Percentiles rank a stretch among this genome's conserved stretches.
Conservation (phyloP, 2,329 filamentous ascomycete genomes). For the Passalora sequoiae region DNA sequence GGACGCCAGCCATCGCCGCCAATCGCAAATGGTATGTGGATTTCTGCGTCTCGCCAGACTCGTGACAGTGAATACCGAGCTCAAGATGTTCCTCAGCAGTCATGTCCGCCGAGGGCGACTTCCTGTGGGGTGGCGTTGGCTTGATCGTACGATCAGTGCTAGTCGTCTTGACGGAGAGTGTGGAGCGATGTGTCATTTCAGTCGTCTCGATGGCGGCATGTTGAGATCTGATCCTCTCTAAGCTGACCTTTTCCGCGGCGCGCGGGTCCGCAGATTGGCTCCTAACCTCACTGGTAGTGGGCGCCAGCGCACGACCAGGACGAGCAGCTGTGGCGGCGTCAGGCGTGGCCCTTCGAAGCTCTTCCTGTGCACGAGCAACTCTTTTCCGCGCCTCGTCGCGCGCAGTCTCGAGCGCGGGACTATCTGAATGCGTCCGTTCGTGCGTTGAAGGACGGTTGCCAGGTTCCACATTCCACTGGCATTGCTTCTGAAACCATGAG, state of each 20-base stretch:
- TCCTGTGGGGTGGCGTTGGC: constrained; percentile 44
- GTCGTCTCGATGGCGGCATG: no score
- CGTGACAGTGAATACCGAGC: constrained; percentile 85
- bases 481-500: constrained; percentile 43
- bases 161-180: constrained; percentile 31
- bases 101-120: constrained; percentile 58
- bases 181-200: constrained; percentile 29
- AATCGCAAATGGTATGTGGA: constrained; percentile 94
- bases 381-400: not conserved
- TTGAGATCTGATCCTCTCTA: no score
- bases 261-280: constrained; percentile 32
- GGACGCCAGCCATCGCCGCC: constrained; percentile 77
- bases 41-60: constrained; percentile 79
- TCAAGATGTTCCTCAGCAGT: constrained; percentile 82
- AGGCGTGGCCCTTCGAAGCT: constrained; percentile 2
- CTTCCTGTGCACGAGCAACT: not conserved
- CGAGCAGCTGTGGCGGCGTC: constrained; percentile 17
- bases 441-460: constrained; percentile 7
- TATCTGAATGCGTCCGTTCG: constrained; percentile 21
- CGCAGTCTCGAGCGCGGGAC: constrained; percentile 1
- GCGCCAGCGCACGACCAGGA: constrained; percentile 13
- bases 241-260: constrained; percentile 5
- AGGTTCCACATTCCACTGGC: constrained; percentile 54
- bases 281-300: constrained; percentile 18
- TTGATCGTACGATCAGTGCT: constrained; percentile 43